These are phyloP conservation scores for Tieghemostelium lacteum DNA, from an alignment of 78 protist species.

Conservation along the genomic window DNA sequence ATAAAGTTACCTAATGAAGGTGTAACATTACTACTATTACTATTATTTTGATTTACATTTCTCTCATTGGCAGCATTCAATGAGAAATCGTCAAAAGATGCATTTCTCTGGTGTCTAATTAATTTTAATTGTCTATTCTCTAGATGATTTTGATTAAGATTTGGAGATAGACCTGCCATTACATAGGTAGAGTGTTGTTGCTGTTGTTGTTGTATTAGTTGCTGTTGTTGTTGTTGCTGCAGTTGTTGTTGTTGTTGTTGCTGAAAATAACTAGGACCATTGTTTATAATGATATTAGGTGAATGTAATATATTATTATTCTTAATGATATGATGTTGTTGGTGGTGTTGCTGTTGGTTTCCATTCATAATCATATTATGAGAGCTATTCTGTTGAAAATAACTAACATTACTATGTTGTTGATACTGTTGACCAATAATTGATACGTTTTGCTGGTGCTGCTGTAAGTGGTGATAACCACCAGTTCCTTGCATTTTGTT, in stretches of 20 bases:
- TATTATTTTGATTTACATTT: too few species aligned
- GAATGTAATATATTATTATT: neutral
- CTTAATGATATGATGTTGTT: too few species aligned
- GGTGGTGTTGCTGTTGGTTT: neutral
- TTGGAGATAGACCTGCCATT: slow-evolving; percentile 18
- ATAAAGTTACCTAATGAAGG: neutral
- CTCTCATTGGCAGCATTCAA: neutral
- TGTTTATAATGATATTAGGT: neutral
- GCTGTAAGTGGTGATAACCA: neutral
- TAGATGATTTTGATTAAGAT: slow-evolving; percentile 15
- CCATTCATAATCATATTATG: neutral
- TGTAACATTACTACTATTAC: too few species aligned
- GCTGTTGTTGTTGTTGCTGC: neutral
- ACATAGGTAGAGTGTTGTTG: neutral
- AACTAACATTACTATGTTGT: neutral
- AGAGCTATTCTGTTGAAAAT: neutral
- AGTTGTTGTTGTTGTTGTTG: neutral
- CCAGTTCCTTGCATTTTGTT: neutral
- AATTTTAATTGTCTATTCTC: neutral
- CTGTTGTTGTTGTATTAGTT: neutral
- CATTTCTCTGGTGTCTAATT: slow-evolving; percentile 47
- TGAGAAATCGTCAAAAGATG: slow-evolving; percentile 22
- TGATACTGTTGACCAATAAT: neutral
- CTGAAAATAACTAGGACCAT: neutral
- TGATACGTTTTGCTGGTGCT: neutral